phyloP scores from a whole-genome alignment of 495 filamentous ascomycete genomes.

The Neurospora discreta region DNA sequence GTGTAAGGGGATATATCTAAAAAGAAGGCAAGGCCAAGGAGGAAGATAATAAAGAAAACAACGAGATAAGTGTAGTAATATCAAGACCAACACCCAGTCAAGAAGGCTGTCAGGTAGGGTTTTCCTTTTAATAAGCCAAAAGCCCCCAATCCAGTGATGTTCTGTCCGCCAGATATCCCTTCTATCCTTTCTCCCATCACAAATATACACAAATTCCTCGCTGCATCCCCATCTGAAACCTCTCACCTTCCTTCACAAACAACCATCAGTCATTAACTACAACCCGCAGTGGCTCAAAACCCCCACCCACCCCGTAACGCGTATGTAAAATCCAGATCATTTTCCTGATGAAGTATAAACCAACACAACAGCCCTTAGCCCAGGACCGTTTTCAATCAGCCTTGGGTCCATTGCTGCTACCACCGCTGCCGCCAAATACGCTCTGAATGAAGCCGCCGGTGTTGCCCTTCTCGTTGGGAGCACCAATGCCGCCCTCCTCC shows the following conservation, averaged over 20 bases:
- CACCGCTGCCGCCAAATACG: not conserved
- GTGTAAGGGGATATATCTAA: not conserved
- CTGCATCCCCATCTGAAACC: not conserved
- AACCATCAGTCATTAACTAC: not conserved
- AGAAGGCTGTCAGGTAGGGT: not conserved
- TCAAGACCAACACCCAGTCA: not conserved
- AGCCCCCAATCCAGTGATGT: not conserved
- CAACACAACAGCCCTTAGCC: not conserved
- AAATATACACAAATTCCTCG: not conserved
- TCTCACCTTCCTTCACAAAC: not conserved
- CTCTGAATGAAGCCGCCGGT: not conserved
- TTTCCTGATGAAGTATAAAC: not conserved
- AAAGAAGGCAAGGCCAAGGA: not conserved
- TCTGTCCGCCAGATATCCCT: not conserved
- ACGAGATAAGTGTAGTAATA: not conserved
- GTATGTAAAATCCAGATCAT: not conserved
- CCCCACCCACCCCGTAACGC: not conserved
- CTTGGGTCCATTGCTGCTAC: constrained; percentile 3
- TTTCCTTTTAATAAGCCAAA: not conserved
- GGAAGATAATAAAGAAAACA: not conserved
- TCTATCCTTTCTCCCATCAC: not conserved
- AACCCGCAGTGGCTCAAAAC: not conserved
- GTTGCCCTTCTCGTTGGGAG: not conserved
- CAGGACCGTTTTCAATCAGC: constrained; percentile 1
- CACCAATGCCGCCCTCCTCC: constrained; percentile 2